phyloP scores from a whole-genome alignment of 495 filamentous ascomycete genomes.

The Penicillium parvum region DNA sequence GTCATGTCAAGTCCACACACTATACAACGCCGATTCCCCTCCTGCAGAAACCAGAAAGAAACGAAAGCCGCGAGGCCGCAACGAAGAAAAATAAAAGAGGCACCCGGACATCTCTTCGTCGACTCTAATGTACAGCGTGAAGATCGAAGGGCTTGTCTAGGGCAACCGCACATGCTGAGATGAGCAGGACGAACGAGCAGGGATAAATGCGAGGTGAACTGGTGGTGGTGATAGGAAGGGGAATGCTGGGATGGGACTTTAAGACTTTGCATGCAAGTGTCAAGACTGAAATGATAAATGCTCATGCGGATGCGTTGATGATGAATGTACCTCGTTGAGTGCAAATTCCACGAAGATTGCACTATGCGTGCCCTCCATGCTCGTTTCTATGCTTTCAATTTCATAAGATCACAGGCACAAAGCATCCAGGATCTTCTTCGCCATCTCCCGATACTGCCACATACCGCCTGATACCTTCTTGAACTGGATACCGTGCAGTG shows the following conservation, averaged over 20 bases:
- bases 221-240: too few species aligned
- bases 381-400: constrained; percentile 4
- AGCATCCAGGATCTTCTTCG: constrained; percentile 86
- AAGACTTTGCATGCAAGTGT: constrained; percentile 17
- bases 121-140: constrained; percentile 31
- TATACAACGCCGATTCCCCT: constrained; percentile 3
- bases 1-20: constrained; percentile 1
- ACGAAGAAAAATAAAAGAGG: constrained; percentile 5
- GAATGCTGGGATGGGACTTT: constrained; percentile 6
- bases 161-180: constrained; percentile 8
- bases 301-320: constrained; percentile 33
- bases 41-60: constrained; percentile 3
- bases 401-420: constrained; percentile 59
- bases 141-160: constrained; percentile 17
- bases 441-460: constrained; percentile 98
- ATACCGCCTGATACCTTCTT: constrained; percentile 94
- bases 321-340: constrained; percentile 15
- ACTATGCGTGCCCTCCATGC: constrained; percentile 4
- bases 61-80: constrained; percentile 1
- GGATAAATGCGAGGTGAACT: constrained; percentile 4
- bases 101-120: constrained; percentile 20
- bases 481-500: constrained; percentile 94
- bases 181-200: constrained; percentile 17
- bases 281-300: constrained; percentile 19
- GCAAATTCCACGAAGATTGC: too few species aligned